Base-by-base conservation (phyloP, 2,329 filamentous ascomycete species). In the Dactylellina sp. region DNA sequence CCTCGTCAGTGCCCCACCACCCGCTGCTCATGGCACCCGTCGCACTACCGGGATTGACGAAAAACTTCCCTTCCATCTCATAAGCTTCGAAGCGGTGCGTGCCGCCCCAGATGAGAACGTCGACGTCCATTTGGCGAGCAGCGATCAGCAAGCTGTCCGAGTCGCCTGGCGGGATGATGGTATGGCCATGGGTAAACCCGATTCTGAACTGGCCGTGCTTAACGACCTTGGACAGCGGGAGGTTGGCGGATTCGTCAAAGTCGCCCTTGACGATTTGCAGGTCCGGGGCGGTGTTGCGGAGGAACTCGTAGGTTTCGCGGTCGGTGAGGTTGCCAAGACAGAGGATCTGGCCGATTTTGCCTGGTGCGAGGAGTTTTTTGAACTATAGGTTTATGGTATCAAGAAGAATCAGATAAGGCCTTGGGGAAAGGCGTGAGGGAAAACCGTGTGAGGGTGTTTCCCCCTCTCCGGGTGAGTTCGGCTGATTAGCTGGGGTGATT, bases 71-170 rank as follows among this genome's bases (percentile, higher is more conserved):
- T 79, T 90, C 88, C 83, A 90, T 84, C 81, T 90, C 88, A 79
- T 90, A 90, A 7, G 88, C 88, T 80, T 90, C 88, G 77, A 90
- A 90, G 65, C 86, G 85, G 81, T 89, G 88, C 3, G 88, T 90
- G 12, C 88, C 88, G 39, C 88, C 89, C 88, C 88, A 90, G 59
- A 90, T 83, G 75, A 90, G 79, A 32, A 90, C 85, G 80, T 90
- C 88, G 1, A 90, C 88, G 78, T 90, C 88, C 88, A 90, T 89
- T 80, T 90, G 88, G 39, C 88, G 83, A 47, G 88, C 88, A 2
- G 88, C 88, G 74, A 90, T 90, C 77, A 90, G 82, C 75, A 90
- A 79, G 42, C 85, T 86, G 79, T 90, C 88, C 22, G 88, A 86
- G 80, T 90, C 88, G 28, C 86, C 86, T 0, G 85, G 87, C n/a